Conservation (phyloP, 345 rosid genomes). For the Euphorbia tirucalli region DNA sequence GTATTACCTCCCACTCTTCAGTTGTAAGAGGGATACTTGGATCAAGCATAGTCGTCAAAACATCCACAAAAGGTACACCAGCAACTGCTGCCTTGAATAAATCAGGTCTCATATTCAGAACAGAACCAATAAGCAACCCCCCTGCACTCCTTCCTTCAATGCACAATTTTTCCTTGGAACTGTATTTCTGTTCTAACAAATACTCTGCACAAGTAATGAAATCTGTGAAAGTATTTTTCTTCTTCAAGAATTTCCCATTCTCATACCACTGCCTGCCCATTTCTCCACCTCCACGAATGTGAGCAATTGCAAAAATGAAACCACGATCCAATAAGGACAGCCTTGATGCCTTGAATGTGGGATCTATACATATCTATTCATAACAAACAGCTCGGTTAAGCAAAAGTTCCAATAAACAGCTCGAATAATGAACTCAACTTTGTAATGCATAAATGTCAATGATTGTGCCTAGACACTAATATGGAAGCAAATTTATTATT, state of each 20-base stretch:
- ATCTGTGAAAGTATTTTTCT: conserved; percentile 87
- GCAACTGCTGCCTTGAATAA: conserved; percentile 86
- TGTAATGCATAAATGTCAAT: too few relatives aligned
- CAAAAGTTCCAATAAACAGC: conserved; percentile 7
- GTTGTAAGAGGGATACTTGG: conserved; percentile 95
- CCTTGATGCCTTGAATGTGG: conserved; percentile 67
- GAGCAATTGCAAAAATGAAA: conserved; percentile 78
- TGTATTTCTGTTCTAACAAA: conserved; percentile 61
- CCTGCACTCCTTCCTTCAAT: conserved; percentile 95
- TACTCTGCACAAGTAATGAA: conserved; percentile 79
- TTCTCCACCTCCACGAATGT: conserved; percentile 97
- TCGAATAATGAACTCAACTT: too few relatives aligned
- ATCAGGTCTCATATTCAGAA: conserved; percentile 96
- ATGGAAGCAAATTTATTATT: neutral
- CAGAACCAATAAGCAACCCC: conserved; percentile 89
- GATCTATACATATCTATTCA: conserved; percentile 61
- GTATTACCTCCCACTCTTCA: conserved; percentile 89
- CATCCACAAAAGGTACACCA: conserved; percentile 97
- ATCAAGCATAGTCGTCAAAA: conserved; percentile 91
- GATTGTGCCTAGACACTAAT: neutral
- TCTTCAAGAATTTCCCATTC: conserved; percentile 77
- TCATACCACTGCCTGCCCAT: conserved; percentile 99
- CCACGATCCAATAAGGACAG: conserved; percentile 90
- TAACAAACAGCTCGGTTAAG: conserved; percentile 1
- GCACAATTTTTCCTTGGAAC: conserved; percentile 77